A percentile compares a stretch with the other conserved stretches of the same genome.
phyloP scores from a whole-genome alignment of 2,329 filamentous ascomycete genomes.

The Fusarium sp. region DNA sequence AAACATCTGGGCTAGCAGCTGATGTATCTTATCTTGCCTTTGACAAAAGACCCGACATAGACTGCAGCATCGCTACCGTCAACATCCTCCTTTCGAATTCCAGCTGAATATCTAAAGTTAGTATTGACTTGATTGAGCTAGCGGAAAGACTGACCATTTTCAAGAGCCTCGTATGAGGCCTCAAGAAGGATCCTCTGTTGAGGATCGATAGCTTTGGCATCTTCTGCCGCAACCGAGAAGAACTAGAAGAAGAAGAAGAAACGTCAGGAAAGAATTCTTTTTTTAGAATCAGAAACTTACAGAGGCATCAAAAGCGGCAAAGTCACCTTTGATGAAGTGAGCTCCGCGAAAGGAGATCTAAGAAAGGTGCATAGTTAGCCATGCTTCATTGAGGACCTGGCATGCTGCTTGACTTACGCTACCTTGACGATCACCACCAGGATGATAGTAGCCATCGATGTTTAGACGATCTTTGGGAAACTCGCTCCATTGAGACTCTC shows the following conservation, averaged over 20 bases:
- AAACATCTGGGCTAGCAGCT: neutral
- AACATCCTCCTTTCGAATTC: constrained; percentile 57
- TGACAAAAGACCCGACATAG: constrained; percentile 63
- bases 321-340: constrained; percentile 61
- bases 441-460: constrained; percentile 64
- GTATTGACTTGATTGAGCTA: neutral
- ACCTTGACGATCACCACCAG: constrained; percentile 60
- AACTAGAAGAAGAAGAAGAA: constrained; percentile 54
- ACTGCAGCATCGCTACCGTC: constrained; percentile 59
- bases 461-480: constrained; percentile 63
- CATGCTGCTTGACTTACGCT: constrained; percentile 52
- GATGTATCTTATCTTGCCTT: constrained; percentile 49
- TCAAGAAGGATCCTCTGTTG: constrained; percentile 65
- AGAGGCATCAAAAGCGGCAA: constrained; percentile 61
- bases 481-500: constrained; percentile 60
- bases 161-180: constrained; percentile 61
- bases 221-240: constrained; percentile 61
- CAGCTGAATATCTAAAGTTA: constrained; percentile 49
- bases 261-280: constrained; percentile 1
- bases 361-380: constrained; percentile 9
- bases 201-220: constrained; percentile 64
- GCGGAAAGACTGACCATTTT: constrained; percentile 53
- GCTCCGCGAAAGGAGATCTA: constrained; percentile 61
- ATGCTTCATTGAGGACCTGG: neutral
- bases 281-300: constrained; percentile 50